Evolutionary conservation across 371 early-diverging fungal genomes (phyloP).

Genomic region (Mortierella sp.): DNA sequence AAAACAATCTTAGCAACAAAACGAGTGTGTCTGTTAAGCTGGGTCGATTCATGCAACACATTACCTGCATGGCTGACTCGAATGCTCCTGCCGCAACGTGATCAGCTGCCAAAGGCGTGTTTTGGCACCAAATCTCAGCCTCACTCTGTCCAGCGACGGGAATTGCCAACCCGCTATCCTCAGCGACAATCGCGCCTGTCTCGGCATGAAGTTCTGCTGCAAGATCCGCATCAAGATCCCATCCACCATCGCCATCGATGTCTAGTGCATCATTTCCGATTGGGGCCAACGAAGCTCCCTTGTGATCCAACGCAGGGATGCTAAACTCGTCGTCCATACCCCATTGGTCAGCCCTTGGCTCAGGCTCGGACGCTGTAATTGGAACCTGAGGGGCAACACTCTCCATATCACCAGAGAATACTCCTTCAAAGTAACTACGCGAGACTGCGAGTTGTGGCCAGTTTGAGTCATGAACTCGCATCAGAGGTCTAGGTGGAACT

Average conservation of each 20-base stretch:
- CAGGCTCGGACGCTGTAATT: conserved; percentile 59
- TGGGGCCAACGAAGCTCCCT: conserved; percentile 29
- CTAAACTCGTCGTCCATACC: conserved; percentile 72
- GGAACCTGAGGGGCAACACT: conserved; percentile 49
- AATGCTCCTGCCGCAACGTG: conserved; percentile 94
- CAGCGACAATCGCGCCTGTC: conserved; percentile 72
- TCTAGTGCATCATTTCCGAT: conserved; percentile 51
- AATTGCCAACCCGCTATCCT: conserved; percentile 75
- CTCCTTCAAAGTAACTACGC: conserved; percentile 75
- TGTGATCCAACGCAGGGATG: conserved; percentile 44
- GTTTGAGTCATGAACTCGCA: conserved; percentile 79
- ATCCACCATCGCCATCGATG: conserved; percentile 67
- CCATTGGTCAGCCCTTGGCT: conserved; percentile 76
- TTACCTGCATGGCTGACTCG: conserved; percentile 92
- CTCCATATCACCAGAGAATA: conserved; percentile 61
- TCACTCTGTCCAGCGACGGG: conserved; percentile 81
- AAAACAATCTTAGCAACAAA: no score
- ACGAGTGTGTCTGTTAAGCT: no score
- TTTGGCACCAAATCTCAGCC: conserved; percentile 79
- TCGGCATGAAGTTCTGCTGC: conserved; percentile 75
- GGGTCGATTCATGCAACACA: background rate
- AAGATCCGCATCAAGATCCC: conserved; percentile 67
- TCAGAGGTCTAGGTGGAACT: conserved; percentile 75
- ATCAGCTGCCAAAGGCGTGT: conserved; percentile 16
- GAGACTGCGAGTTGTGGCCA: conserved; percentile 90